Conservation (phyloP, 768 basidiomycete genomes). For the Phanerochaete sordida region DNA sequence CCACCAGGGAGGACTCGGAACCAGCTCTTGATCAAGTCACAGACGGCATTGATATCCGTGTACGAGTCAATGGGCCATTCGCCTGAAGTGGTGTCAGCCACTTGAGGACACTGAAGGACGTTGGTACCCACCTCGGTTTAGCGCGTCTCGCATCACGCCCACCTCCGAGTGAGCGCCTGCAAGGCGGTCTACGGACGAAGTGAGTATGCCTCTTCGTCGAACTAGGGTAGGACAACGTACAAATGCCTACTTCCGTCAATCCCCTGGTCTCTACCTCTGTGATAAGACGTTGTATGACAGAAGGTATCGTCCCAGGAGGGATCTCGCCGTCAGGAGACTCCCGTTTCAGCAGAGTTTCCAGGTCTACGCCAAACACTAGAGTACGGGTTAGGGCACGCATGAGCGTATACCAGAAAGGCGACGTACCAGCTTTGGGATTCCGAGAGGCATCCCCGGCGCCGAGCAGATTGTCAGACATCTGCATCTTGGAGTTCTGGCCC, state of each 20-base stretch:
- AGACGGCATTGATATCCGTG: conserved; percentile 79
- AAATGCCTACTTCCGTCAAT: conserved; percentile 78
- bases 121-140: conserved; percentile 57
- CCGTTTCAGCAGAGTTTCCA: conserved; percentile 63
- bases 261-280: conserved; percentile 72
- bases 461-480: conserved; percentile 71
- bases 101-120: not conserved
- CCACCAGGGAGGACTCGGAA: conserved; percentile 81
- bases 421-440: conserved; percentile 73
- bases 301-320: conserved; percentile 58
- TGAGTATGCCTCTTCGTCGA: not conserved
- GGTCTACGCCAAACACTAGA: conserved; percentile 67
- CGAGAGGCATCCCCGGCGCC: conserved; percentile 53
- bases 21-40: conserved; percentile 84
- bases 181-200: conserved; percentile 59
- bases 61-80: conserved; percentile 54
- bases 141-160: conserved; percentile 64
- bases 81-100: conserved; percentile 31
- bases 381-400: not conserved
- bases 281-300: conserved; percentile 62
- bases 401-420: not conserved
- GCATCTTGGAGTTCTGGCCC: conserved; percentile 70
- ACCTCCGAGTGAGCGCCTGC: conserved; percentile 74
- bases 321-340: conserved; percentile 52
- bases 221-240: conserved; percentile 39